Conservation (phyloP, 768 basidiomycete genomes). For the Sporobolomyces phaffii region DNA sequence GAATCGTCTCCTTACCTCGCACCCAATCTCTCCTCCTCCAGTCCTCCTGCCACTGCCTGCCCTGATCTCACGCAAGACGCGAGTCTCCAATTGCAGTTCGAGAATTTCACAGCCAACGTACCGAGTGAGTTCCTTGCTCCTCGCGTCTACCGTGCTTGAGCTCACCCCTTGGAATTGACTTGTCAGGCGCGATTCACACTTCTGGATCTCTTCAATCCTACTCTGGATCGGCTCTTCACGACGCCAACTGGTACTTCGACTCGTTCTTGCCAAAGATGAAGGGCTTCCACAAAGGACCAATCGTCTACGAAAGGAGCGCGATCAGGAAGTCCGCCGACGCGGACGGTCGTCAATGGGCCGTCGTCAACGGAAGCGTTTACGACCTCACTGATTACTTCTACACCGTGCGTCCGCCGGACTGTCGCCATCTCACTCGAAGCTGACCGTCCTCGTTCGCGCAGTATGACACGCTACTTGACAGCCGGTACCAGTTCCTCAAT, state of each 20-base stretch:
- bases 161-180: slow-evolving; percentile 44
- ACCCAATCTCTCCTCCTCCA: too few species aligned
- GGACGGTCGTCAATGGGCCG: slow-evolving; percentile 57
- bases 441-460: not conserved
- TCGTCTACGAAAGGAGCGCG: slow-evolving; percentile 60
- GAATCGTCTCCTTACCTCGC: too few species aligned
- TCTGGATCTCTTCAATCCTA: slow-evolving; percentile 58
- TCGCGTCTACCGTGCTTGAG: not conserved
- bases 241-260: slow-evolving; percentile 66
- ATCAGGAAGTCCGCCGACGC: slow-evolving; percentile 45
- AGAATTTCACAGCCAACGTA: slow-evolving; percentile 36
- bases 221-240: slow-evolving; percentile 49
- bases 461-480: slow-evolving; percentile 24
- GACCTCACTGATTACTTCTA: slow-evolving; percentile 71
- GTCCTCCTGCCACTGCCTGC: slow-evolving; percentile 69
- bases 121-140: slow-evolving; percentile 2
- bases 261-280: slow-evolving; percentile 69
- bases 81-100: slow-evolving; percentile 47
- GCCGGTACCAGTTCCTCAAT: slow-evolving; percentile 63
- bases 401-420: slow-evolving; percentile 54
- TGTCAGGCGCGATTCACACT: slow-evolving; percentile 64
- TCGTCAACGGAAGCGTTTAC: slow-evolving; percentile 68
- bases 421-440: slow-evolving; percentile 42
- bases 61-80: slow-evolving; percentile 61
- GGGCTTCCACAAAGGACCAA: slow-evolving; percentile 70